These are phyloP conservation scores for Zygotorulaspora sp. DNA, from an alignment of 805 yeast species.

Conservation along the genomic window DNA sequence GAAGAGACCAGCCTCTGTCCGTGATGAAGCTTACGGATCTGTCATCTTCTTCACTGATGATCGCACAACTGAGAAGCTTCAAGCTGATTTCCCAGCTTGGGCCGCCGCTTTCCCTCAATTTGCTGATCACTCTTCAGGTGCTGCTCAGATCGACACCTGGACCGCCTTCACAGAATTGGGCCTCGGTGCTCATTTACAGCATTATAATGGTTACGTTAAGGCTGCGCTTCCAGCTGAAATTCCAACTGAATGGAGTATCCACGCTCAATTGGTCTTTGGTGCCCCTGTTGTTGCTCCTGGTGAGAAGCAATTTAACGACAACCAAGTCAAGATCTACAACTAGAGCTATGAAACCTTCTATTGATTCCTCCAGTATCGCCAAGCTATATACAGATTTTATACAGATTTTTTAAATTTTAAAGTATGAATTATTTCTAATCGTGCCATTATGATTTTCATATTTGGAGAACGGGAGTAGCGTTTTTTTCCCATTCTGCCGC, in stretches of 20 bases:
- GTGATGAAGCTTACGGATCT: slow-evolving; percentile 47
- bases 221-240: slow-evolving; percentile 38
- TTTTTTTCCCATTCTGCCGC: too few relatives aligned
- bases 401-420: too few relatives aligned
- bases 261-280: slow-evolving; percentile 51
- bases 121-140: slow-evolving; percentile 46
- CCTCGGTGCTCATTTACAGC: slow-evolving; percentile 50
- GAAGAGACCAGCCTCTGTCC: slow-evolving; percentile 41
- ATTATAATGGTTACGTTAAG: slow-evolving; percentile 45
- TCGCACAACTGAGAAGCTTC: slow-evolving; percentile 37
- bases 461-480: too few relatives aligned
- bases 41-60: slow-evolving; percentile 47
- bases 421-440: too few relatives aligned
- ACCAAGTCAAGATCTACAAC: slow-evolving; percentile 38
- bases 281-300: slow-evolving; percentile 34
- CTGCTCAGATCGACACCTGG: slow-evolving; percentile 50
- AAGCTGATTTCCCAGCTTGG: slow-evolving; percentile 42
- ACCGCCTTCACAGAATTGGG: slow-evolving; percentile 43
- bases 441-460: too few relatives aligned
- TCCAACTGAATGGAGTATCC: slow-evolving; percentile 43
- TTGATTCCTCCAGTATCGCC: too few relatives aligned
- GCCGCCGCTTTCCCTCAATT: slow-evolving; percentile 45
- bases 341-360: too few relatives aligned
- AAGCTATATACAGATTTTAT: too few relatives aligned
- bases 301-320: slow-evolving; percentile 42